These are phyloP conservation scores for Pseudonectria buxi DNA, from an alignment of 2,329 filamentous ascomycete species.

Conservation along the genomic window DNA sequence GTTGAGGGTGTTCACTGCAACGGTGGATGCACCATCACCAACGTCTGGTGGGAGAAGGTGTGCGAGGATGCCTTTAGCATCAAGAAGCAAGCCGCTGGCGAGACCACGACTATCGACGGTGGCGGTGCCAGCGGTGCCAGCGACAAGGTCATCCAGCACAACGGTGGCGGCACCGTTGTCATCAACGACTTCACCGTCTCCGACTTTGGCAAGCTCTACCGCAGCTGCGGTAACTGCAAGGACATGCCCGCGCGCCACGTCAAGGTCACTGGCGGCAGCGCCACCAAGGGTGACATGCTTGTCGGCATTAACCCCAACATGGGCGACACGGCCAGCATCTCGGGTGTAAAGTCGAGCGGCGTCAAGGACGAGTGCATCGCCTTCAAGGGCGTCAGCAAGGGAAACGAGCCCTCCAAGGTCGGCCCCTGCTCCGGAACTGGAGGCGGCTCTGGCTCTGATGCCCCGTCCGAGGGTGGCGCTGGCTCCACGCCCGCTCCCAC, in stretches of 20 bases:
- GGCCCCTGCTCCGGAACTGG: slow-evolving; percentile 13
- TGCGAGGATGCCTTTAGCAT: slow-evolving; percentile 38
- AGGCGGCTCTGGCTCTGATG: slow-evolving; percentile 1
- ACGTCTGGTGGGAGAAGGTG: slow-evolving; percentile 43
- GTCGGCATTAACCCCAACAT: slow-evolving; percentile 38
- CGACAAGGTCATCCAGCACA: slow-evolving; percentile 43
- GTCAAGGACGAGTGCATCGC: slow-evolving; percentile 15
- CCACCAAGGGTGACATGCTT: slow-evolving; percentile 31
- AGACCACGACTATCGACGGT: slow-evolving; percentile 33
- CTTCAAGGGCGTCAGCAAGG: slow-evolving; percentile 18
- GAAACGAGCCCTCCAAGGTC: slow-evolving; percentile 19
- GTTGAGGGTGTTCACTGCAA: slow-evolving; percentile 40
- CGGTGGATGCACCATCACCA: slow-evolving; percentile 35
- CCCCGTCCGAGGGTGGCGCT: background rate
- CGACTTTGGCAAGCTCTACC: slow-evolving; percentile 43
- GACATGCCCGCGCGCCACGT: slow-evolving; percentile 33
- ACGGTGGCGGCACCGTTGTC: slow-evolving; percentile 37
- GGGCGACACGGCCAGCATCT: slow-evolving; percentile 25
- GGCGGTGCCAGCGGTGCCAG: slow-evolving; percentile 40
- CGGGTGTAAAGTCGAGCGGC: slow-evolving; percentile 12
- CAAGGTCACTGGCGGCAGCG: slow-evolving; percentile 33
- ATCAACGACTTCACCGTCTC: slow-evolving; percentile 34
- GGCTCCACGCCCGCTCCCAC: too few species aligned
- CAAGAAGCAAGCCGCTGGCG: slow-evolving; percentile 18
- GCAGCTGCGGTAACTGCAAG: slow-evolving; percentile 41